phyloP scores from a whole-genome alignment of 1,284 basidiomycete genomes.

The Trametes sp. region DNA sequence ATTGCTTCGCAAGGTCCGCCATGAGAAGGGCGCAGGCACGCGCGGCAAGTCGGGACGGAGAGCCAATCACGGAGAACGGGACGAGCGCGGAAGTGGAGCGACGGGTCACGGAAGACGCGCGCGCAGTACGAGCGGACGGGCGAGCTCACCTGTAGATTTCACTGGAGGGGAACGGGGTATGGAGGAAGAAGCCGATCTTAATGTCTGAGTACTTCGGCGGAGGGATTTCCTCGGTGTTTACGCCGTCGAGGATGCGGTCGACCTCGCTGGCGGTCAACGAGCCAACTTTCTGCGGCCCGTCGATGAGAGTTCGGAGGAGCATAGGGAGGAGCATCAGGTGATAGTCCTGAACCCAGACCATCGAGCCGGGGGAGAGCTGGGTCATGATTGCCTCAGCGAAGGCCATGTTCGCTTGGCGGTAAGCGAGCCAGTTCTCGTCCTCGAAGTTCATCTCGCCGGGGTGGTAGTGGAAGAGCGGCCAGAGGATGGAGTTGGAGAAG shows the following conservation, averaged over 20 bases:
- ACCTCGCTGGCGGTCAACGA: conserved; percentile 75
- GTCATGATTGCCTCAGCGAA: conserved; percentile 91
- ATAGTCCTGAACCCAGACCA: conserved; percentile 99
- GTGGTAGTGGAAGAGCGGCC: conserved; percentile 99
- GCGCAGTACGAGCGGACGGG: conserved; percentile 1
- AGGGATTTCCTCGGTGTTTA: conserved; percentile 63
- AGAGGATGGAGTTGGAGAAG: conserved; percentile 99
- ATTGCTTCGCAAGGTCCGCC: conserved; percentile 13
- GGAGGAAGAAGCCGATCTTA: conserved; percentile 98
- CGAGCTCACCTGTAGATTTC: conserved; percentile 91
- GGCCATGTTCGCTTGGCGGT: conserved; percentile 94
- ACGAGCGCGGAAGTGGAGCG: conserved; percentile 11
- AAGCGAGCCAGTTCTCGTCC: conserved; percentile 97
- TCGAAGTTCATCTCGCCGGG: conserved; percentile 99
- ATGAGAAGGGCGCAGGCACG: conserved; percentile 19
- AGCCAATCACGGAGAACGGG: conserved; percentile 18
- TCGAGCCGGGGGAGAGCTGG: conserved; percentile 84
- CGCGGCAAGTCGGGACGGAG: conserved; percentile 17
- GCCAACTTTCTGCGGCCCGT: conserved; percentile 68
- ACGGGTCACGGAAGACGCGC: conserved; percentile 6
- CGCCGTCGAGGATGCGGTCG: conserved; percentile 78
- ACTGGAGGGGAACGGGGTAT: conserved; percentile 97
- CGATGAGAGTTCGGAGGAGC: conserved; percentile 89
- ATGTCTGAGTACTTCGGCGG: conserved; percentile 61
- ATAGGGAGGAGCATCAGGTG: conserved; percentile 98